Base-by-base conservation (phyloP, 2,329 filamentous ascomycete species). In the Aspergillus sp. region DNA sequence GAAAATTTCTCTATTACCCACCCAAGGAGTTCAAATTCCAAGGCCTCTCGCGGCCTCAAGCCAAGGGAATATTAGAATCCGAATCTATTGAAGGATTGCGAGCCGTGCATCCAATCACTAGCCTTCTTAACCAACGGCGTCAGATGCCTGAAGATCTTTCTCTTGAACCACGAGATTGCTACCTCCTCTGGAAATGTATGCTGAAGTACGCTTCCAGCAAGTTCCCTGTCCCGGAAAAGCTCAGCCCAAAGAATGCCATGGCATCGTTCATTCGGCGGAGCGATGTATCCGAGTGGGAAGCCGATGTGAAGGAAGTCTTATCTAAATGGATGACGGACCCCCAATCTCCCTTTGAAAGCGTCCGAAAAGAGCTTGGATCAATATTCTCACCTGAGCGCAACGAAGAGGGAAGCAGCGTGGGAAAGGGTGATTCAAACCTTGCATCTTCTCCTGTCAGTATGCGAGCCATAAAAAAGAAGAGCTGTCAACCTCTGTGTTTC, bases 81-180 rank as follows among this genome's bases (percentile, higher is more conserved):
- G 74, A 77, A 40, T 66, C 68, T 30, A 64, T 69, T 11, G 57
- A 64, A 3, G 72, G 71, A 9, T 81, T 87, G 55, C 61, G 62
- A 0, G 82, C 81, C 48, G 68, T 89, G 32, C 85, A 90, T 58
- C 86, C 86, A 0, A 70, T 88, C 11, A 74, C 76, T 5, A 79
- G 77, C 48, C 66, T 90, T 1, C 67, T 79, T 7, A 79, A 86
- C 49, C 74, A 76, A 31, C 77, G 75, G 32, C 73, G 78, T n/a
- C 79, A 77, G 1, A 77, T 85, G 12, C 79, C 87, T 0, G 75
- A 81, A 28, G 86, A 90, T 62, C 68, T 89, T 7, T 76, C 69
- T 27, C 69, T 91, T 1, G 86, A 90, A 58, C 78, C 86, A 6
- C 74, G 83, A 29, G 86, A 90, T 59, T 89, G 85, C 53, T 70